A percentile compares a stretch with the other conserved stretches of the same genome.
Conservation (phyloP, 441 rosid species). For the Pelargonium citronellum region DNA sequence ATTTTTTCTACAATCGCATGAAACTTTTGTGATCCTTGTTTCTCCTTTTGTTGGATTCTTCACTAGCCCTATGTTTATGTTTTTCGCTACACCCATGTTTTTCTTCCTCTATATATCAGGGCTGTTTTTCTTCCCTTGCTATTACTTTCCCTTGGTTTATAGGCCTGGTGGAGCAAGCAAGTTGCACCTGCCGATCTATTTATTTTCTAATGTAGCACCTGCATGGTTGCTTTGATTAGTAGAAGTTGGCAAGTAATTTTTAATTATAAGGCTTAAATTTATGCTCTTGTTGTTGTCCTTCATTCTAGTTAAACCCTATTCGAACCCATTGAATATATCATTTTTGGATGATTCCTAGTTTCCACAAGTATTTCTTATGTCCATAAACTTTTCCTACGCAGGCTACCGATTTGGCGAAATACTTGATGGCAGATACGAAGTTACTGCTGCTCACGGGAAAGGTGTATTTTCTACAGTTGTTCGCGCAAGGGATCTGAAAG, state of each 20-base stretch:
- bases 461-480: constrained; percentile 96
- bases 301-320: neutral
- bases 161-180: neutral
- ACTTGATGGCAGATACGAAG: constrained; percentile 91
- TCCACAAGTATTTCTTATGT: neutral
- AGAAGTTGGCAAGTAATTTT: neutral
- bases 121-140: neutral
- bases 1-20: neutral
- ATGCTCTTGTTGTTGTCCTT: neutral
- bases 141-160: neutral
- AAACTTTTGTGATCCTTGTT: neutral
- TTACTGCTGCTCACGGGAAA: constrained; percentile 93
- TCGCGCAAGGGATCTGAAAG: constrained; percentile 82
- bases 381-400: constrained; percentile 16
- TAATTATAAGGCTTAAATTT: too few relatives aligned
- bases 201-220: neutral
- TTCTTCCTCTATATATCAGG: neutral
- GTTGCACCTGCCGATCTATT: too few relatives aligned
- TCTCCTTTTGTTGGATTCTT: neutral
- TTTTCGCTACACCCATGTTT: neutral
- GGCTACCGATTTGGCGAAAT: constrained; percentile 94
- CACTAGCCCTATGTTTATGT: neutral
- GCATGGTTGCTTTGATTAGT: neutral
- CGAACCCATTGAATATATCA: neutral
- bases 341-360: neutral